Base-by-base conservation (phyloP, 208 protist species). In the Acanthamoeba triangularis region DNA sequence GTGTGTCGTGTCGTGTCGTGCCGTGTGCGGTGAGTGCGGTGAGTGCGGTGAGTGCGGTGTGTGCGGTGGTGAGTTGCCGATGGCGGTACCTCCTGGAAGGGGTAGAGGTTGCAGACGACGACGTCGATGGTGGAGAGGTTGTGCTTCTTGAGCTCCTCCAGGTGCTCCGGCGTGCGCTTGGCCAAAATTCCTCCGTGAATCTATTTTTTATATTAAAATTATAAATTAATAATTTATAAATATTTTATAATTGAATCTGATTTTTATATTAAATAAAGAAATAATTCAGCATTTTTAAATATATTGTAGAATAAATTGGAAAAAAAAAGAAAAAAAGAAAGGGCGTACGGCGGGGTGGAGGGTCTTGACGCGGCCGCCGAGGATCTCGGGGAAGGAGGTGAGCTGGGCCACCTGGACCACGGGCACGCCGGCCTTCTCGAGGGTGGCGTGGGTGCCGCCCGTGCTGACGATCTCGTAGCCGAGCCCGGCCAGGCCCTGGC, bases 81-180 rank as follows among this genome's bases (percentile, higher is more conserved):
- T 47, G 41, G 11, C 41, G 49, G 28, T 44, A 94, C 94, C 94
- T 95, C 80, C 61, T 97, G 91, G 56, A 98, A 98, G 52, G 97
- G 97, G 85, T 98, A 98, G 49, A 98, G 93, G 94, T 98, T 98
- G 93, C 95, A 97, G 14, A 96, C 97, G n/a, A 98, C 95, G 18
- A 97, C 23, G 87, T 96, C 82, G 67, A 98, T 97, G 80, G 95
- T 93, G n/a, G 91, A 94, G 52, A 97, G 96, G 59, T 96, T 96
- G 52, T 98, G 88, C 54, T 96, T 95, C 1, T 78, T 47, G 25
- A 96, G 72, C 65, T 96, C 96, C 25, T 33, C 92, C 72, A 97
- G 67, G 59, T 98, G 93, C 44, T 56, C 54, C 20, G 37, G 84
- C 33, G 49, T 96, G 61, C 82, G 23, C 33, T 85, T 93, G 56